Conservation (phyloP, 1,284 basidiomycete species). For the Microbotryum lychnidis-dioicae region DNA sequence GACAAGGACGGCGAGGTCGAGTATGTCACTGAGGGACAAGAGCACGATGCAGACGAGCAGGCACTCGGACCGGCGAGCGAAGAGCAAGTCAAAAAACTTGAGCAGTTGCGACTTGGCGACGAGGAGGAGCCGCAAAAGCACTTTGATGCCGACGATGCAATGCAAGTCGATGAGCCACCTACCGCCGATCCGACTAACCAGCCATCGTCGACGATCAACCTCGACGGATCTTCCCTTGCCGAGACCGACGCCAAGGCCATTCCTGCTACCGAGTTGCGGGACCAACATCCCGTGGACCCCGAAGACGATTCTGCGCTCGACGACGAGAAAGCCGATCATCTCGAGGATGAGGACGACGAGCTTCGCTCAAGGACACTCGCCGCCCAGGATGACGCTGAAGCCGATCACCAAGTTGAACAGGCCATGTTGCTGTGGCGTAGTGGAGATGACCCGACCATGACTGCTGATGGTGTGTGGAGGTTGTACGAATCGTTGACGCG, state of each 20-base stretch:
- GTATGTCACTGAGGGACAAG: constrained; percentile 65
- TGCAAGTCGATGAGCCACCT: constrained; percentile 23
- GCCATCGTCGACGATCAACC: constrained; percentile 12
- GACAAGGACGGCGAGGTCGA: constrained; percentile 52
- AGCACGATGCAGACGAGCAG: constrained; percentile 69
- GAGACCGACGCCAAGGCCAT: constrained; percentile 29
- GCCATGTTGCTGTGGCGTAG: constrained; percentile 58
- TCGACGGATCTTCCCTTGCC: constrained; percentile 26
- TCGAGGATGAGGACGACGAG: constrained; percentile 47
- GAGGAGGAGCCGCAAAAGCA: constrained; percentile 44
- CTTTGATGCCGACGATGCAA: constrained; percentile 30
- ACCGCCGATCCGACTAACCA: constrained; percentile 9
- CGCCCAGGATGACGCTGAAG: constrained; percentile 27
- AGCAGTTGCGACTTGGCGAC: constrained; percentile 67
- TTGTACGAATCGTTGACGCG: constrained; percentile 83
- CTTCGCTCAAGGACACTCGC: constrained; percentile 36
- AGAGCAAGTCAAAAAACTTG: constrained; percentile 72
- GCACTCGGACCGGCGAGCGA: constrained; percentile 79
- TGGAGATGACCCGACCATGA: constrained; percentile 52
- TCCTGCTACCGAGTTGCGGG: constrained; percentile 23
- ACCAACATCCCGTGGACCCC: constrained; percentile 34
- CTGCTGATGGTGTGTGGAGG: constrained; percentile 75
- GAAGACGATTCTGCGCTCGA: constrained; percentile 39
- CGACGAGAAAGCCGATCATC: constrained; percentile 8
- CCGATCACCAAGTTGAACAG: constrained; percentile 48